Evolutionary conservation across 2,329 filamentous ascomycete genomes (phyloP), one percentile per base, ranked within the genome.

Genomic region (Xylaria hypoxylon): DNA sequence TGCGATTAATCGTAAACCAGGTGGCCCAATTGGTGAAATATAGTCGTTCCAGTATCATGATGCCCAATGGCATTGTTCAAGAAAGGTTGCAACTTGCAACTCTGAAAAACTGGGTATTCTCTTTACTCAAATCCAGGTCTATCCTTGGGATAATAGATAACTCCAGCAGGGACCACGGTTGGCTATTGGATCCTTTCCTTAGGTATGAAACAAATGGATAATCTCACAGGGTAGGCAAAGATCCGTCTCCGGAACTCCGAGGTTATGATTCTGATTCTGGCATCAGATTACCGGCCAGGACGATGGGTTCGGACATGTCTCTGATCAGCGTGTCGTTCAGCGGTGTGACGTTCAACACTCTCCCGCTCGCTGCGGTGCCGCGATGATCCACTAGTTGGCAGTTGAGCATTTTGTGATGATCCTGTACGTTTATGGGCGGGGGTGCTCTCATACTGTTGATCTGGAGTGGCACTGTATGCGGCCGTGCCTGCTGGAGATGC

Each of bases 391-490:
- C 75, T 77, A 72, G 62, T 72, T 70, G 72, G 67, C 51, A 72
- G 68, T 73, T 77, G 77, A 71, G 75, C 65, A 75, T 56, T 76
- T 55, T 73, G 59, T 64, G 75, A 57, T 56, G 75, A 64, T 45
- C 74, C 68, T 67, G 76, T 67, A 70, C 75, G 75, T 48, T 73
- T 70, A 67, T 78, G 79, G 65, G 74, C 74, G 71, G 82, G 81
- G 75, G 80, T 73, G 70, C 80, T 79, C 68, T 85, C 84, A 83
- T 85, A 87, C 80, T 85, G 83, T 79, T 80, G 80, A 73, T 80
- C 83, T 78, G 82, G 82, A 70, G 79, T 72, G 70, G 77, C 69
- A 66, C 72, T 74, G 77, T 80, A 85, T 68, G 79, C 77, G 73
- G 78, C 75, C 65, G 79, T 74, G 77, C 82, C 83, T 81, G 84